Percentiles rank a stretch among this genome's conserved stretches.
Evolutionary conservation across 345 rosid genomes (phyloP).

Genomic region (Lumnitzera littorea): DNA sequence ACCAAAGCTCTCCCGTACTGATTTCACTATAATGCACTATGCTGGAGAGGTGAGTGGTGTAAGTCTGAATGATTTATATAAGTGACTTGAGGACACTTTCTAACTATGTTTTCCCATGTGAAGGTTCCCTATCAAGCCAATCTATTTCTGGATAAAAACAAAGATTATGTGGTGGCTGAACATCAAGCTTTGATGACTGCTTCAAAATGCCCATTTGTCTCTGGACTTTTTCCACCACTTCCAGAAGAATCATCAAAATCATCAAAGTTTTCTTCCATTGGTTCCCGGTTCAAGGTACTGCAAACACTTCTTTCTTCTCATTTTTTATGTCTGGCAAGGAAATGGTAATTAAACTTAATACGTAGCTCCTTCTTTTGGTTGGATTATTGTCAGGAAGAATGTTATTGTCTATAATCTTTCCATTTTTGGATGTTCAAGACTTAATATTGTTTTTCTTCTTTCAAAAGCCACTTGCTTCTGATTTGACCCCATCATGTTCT

Average conservation of each 20-base stretch:
- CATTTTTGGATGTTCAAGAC: too few relatives aligned
- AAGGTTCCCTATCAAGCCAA: conserved; percentile 78
- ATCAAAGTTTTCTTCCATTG: conserved; percentile 94
- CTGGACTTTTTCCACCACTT: conserved; percentile 70
- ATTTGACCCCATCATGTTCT: too few relatives aligned
- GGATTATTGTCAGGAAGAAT: too few relatives aligned
- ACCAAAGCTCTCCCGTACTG: conserved; percentile 93
- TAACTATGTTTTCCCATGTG: background rate
- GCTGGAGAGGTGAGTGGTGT: conserved; percentile 72
- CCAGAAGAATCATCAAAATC: conserved; percentile 83
- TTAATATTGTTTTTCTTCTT: too few relatives aligned
- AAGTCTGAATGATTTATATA: conserved; percentile 3
- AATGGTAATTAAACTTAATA: too few relatives aligned
- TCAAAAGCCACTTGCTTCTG: too few relatives aligned
- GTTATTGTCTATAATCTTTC: too few relatives aligned
- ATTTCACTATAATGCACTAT: conserved; percentile 80
- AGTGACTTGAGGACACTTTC: background rate
- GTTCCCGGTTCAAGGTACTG: conserved; percentile 77
- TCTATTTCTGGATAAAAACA: conserved; percentile 83
- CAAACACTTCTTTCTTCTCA: background rate
- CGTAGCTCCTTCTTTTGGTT: too few relatives aligned
- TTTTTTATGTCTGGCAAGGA: too few relatives aligned
- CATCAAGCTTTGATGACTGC: conserved; percentile 84
- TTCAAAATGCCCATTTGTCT: conserved; percentile 67
- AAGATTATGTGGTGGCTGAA: conserved; percentile 93